These are phyloP conservation scores for Phylloporus rhodoxanthus DNA, from an alignment of 768 basidiomycete species.

Conservation along the genomic window DNA sequence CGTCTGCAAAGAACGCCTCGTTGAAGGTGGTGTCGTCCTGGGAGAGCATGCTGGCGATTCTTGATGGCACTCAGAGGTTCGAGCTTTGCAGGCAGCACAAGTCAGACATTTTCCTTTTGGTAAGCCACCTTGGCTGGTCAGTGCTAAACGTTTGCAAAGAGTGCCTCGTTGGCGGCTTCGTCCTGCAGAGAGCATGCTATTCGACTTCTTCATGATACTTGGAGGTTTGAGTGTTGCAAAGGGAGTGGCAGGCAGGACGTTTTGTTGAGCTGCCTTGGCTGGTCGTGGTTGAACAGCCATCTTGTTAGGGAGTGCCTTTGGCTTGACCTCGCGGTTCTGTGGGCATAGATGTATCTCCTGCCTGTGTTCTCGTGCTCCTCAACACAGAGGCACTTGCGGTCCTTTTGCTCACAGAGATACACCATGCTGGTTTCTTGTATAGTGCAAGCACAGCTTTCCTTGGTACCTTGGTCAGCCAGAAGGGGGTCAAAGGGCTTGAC, in stretches of 20 bases:
- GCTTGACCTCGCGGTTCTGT: slow-evolving; percentile 16
- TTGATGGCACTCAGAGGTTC: slow-evolving; percentile 20
- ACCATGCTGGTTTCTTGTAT: slow-evolving; percentile 31
- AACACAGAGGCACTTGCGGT: slow-evolving; percentile 27
- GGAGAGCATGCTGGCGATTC: slow-evolving; percentile 25
- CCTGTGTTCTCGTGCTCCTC: slow-evolving; percentile 26
- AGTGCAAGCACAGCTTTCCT: slow-evolving; percentile 24
- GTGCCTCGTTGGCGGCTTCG: slow-evolving; percentile 19
- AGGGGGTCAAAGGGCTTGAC: slow-evolving; percentile 27
- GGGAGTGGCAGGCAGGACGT: slow-evolving; percentile 10
- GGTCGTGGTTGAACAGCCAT: slow-evolving; percentile 11
- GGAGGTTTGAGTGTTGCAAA: slow-evolving; percentile 20
- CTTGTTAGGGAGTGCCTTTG: too few relatives aligned
- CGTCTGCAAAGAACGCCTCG: background rate
- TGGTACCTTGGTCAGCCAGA: slow-evolving; percentile 22
- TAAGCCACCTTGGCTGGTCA: slow-evolving; percentile 12
- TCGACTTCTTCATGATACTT: slow-evolving; percentile 21
- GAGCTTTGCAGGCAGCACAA: slow-evolving; percentile 13
- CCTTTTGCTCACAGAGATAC: slow-evolving; percentile 29
- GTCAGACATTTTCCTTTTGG: slow-evolving; percentile 26
- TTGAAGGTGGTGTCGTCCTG: slow-evolving; percentile 11
- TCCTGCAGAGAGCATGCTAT: slow-evolving; percentile 23
- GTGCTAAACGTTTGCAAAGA: slow-evolving; percentile 21
- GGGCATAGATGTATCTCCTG: slow-evolving; percentile 20
- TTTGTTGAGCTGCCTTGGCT: slow-evolving; percentile 17